Evolutionary conservation across 192 early-diverging fungal species (phyloP), one percentile per base, ranked within the genome.

Genomic region (Umbelopsis ramanniana): DNA sequence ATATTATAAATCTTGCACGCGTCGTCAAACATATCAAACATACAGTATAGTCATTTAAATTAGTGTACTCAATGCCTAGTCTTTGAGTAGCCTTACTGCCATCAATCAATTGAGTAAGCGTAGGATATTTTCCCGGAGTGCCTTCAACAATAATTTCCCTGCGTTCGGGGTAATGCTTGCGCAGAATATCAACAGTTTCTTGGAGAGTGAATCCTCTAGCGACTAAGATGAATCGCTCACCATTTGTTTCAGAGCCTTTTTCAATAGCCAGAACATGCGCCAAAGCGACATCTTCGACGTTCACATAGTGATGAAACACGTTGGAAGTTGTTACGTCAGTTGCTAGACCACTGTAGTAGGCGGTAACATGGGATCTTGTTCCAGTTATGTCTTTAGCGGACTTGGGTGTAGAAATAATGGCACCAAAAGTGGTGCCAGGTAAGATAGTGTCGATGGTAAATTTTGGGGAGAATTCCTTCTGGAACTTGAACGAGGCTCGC

Each of bases 181-280:
- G 29, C 66, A 67, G 5, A 29, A 40, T 35, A 43, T 67, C 66
- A 22, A 67, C 66, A 40, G 40, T 45, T 67, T 67, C 10, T 43
- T 67, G 66, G 1, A 9, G 4, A 67, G 40, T 14, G 17, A 21
- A 68, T 12, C 12, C 2, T 47, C 35, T 14, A 11, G 9, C 33
- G 6, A n/a, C 33, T 6, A 63, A 9, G 10, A 70, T 43, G 11
- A 43, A 43, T 43, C 40, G 6, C 6, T 43, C 40, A 12, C 40
- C 40, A 43, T 43, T 43, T 12, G 40, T 43, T 43, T 43, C 40
- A 12, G 11, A 7, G 40, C 40, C 40, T 43, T 11, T 43, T 43
- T 43, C 40, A 43, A 43, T 43, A 43, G 68, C 43, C 38, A 69
- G 10, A 43, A 69, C 23, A 7, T 69, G 38, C 1, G 68, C 63